Evolutionary conservation across 768 basidiomycete genomes (phyloP), one percentile per base, ranked within the genome.

Genomic region (Hebeloma cylindrosporum): DNA sequence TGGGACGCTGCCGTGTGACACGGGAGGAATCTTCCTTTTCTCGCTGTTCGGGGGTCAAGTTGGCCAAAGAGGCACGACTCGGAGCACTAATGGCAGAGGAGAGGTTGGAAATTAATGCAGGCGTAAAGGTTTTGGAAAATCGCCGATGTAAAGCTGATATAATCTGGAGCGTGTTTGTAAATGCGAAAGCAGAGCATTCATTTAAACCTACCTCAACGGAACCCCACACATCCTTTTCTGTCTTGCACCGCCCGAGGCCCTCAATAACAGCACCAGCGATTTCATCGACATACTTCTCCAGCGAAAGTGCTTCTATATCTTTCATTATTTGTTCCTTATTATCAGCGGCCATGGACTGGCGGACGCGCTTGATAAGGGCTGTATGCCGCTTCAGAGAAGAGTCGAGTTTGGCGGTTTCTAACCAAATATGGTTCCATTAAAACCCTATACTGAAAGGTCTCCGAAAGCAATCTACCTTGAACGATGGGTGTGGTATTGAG

Each of bases 211-310:
- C 96, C 77, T 98, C 94, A 13, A 93, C 88, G 20, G 93, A 92
- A 46, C 83, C 84, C 84, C 88, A 88, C 14, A 91, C 78, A 56
- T 99, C 95, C 52, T 85, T 84, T 64, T 96, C 95, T 0, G 88
- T 89, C 70, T 93, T 96, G 65, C 93, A 95, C 51, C 87, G 80
- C 7, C 66, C 66, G 29, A 93, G 72, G 3, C 96, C 96, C 60
- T 99, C 96, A 2, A 90, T 70, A 1, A 85, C 74, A 5, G 93
- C 94, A 8, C 82, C 81, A 1, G 87, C 89, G 50, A 97, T 85
- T 67, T 99, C 96, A 59, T 96, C 94, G 36, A 94, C 75, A 62
- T 99, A 98, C 67, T 96, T 98, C 69, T 93, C 93, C 45, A 99
- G 73, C 2, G 91, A 84, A 43, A 99, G 75, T 0, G 86, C 77